phyloP scores from a whole-genome alignment of 2,329 filamentous ascomycete genomes.

The Fusarium sp. region DNA sequence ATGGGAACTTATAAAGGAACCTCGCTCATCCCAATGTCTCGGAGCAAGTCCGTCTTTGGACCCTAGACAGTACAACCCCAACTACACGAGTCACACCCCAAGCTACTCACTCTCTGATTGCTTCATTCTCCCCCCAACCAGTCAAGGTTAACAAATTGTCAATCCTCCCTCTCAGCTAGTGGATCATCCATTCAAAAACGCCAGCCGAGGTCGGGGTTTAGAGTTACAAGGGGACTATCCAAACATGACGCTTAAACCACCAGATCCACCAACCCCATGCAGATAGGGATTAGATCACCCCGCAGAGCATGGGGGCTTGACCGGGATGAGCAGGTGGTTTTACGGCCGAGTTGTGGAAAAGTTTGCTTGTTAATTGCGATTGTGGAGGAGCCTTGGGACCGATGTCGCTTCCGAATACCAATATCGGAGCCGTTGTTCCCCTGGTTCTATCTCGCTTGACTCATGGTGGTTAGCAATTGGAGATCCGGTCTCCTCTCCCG shows the following conservation, averaged over 20 bases:
- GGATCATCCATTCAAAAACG: conserved; percentile 16
- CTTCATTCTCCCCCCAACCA: conserved; percentile 11
- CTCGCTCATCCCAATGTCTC: conserved; percentile 25
- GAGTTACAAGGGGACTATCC: conserved; percentile 19
- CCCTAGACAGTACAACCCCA: conserved; percentile 9
- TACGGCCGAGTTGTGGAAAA: conserved; percentile 37
- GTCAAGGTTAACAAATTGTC: conserved; percentile 24
- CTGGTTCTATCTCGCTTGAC: conserved; percentile 8
- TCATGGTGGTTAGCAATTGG: conserved; percentile 4
- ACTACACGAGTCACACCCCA: conserved; percentile 20
- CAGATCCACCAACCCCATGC: conserved; percentile 16
- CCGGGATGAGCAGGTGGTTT: conserved; percentile 20
- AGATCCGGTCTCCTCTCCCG: background rate
- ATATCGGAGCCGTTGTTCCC: conserved; percentile 22
- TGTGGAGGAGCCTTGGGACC: conserved; percentile 14
- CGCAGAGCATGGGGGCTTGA: conserved; percentile 34
- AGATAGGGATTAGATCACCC: conserved; percentile 28
- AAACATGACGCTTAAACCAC: conserved; percentile 17
- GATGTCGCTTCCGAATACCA: conserved; percentile 38
- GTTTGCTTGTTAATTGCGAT: conserved; percentile 16
- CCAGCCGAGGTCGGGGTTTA: conserved; percentile 42
- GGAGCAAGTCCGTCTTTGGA: conserved; percentile 29
- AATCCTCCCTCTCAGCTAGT: conserved; percentile 13
- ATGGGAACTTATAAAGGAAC: conserved; percentile 31
- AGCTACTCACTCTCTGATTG: no score